These are phyloP conservation scores for Sordaria brevicollis DNA, from an alignment of 495 filamentous ascomycete species.

Conservation along the genomic window DNA sequence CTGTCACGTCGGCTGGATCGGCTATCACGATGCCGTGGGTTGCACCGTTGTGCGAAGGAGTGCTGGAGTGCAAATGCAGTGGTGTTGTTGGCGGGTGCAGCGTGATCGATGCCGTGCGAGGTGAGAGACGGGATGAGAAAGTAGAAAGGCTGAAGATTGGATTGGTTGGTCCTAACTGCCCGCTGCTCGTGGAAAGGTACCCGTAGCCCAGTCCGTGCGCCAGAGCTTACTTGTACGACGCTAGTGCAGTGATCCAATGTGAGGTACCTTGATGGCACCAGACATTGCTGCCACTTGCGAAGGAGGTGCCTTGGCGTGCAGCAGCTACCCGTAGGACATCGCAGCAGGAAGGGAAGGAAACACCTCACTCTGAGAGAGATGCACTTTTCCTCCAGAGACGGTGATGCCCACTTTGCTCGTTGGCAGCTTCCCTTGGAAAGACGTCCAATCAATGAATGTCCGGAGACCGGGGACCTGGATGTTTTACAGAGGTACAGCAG, in stretches of 20 bases:
- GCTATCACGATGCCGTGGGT: neutral
- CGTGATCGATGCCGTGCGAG: neutral
- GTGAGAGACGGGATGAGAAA: too few relatives aligned
- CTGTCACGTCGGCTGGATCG: neutral
- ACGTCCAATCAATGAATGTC: neutral
- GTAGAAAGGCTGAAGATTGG: neutral
- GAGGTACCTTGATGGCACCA: neutral
- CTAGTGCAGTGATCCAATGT: neutral
- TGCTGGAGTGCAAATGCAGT: neutral
- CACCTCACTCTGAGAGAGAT: too few relatives aligned
- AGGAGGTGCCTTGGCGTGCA: neutral
- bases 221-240: neutral
- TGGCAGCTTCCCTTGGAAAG: neutral
- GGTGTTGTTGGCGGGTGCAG: neutral
- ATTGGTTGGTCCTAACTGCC: neutral
- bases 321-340: neutral
- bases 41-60: neutral
- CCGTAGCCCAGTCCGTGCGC: neutral
- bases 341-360: neutral
- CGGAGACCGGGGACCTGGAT: neutral
- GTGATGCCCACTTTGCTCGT: neutral
- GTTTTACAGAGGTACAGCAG: neutral
- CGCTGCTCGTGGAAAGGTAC: neutral
- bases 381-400: neutral
- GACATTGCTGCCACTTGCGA: neutral